These are phyloP conservation scores for Paxillus involutus DNA, from an alignment of 768 basidiomycete genomes.

Conservation along the genomic window DNA sequence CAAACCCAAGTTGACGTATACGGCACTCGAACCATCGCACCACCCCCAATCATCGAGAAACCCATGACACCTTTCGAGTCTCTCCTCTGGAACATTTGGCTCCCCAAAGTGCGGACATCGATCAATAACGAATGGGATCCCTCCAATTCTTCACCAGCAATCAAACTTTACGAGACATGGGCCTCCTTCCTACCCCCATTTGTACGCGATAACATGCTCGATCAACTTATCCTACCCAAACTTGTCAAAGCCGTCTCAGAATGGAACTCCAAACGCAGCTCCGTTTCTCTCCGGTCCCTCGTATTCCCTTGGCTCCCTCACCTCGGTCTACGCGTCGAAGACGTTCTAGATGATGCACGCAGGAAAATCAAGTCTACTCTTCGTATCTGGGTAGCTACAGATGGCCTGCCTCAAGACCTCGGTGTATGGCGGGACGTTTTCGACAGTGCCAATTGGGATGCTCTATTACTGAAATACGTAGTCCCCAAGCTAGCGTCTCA, in stretches of 20 bases:
- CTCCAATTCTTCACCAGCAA: slow-evolving; percentile 66
- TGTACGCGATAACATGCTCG: slow-evolving; percentile 91
- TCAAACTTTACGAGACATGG: slow-evolving; percentile 89
- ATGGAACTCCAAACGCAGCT: slow-evolving; percentile 70
- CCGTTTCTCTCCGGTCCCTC: slow-evolving; percentile 67
- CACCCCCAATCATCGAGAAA: slow-evolving; percentile 40
- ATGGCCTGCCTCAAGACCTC: slow-evolving; percentile 76
- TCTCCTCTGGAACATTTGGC: slow-evolving; percentile 91
- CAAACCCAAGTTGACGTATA: slow-evolving; percentile 55
- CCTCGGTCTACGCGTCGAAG: slow-evolving; percentile 79
- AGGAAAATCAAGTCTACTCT: slow-evolving; percentile 82
- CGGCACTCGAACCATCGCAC: slow-evolving; percentile 42
- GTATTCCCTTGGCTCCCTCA: slow-evolving; percentile 97
- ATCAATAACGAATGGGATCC: slow-evolving; percentile 97
- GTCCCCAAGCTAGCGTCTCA: slow-evolving; percentile 86
- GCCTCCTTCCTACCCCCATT: slow-evolving; percentile 83
- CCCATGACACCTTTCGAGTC: slow-evolving; percentile 96
- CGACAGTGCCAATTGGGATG: slow-evolving; percentile 82
- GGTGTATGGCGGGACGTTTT: slow-evolving; percentile 86
- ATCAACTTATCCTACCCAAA: slow-evolving; percentile 94
- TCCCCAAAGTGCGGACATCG: slow-evolving; percentile 89
- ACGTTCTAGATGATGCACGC: slow-evolving; percentile 82
- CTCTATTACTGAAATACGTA: slow-evolving; percentile 85
- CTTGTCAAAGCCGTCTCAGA: slow-evolving; percentile 79
- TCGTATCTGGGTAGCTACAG: slow-evolving; percentile 69